Percentiles rank a stretch among this genome's conserved stretches.
phyloP scores from a whole-genome alignment of 345 rosid genomes.

The Hibiscus mutabilis region DNA sequence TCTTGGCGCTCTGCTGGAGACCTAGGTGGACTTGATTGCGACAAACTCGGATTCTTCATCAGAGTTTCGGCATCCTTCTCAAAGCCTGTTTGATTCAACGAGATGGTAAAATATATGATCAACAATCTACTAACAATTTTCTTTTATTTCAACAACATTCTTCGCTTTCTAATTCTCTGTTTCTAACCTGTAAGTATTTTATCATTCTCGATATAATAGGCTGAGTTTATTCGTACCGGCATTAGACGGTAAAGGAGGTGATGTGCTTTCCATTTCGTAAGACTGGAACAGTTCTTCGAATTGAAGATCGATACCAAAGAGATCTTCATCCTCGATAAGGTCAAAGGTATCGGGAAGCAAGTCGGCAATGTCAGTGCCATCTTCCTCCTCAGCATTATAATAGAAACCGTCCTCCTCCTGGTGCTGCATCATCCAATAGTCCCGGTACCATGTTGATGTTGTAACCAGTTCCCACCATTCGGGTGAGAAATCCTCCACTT shows the following conservation, averaged over 20 bases:
- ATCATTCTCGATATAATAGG: background rate
- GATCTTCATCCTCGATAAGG: conserved; percentile 29
- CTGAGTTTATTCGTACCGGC: background rate
- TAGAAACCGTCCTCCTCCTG: conserved; percentile 26
- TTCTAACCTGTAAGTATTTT: background rate
- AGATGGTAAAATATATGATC: background rate
- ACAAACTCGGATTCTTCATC: conserved; percentile 16
- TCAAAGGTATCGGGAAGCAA: conserved; percentile 48
- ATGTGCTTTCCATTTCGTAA: conserved; percentile 17
- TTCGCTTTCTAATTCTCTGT: background rate
- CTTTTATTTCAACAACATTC: background rate
- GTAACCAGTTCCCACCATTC: conserved; percentile 46
- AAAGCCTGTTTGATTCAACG: conserved; percentile 7
- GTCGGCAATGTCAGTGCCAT: conserved; percentile 10
- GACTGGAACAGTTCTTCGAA: conserved; percentile 33
- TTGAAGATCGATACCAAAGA: conserved; percentile 28
- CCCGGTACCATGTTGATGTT: conserved; percentile 33
- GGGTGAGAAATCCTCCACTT: conserved; percentile 47
- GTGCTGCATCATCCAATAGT: conserved; percentile 32
- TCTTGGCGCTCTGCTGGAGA: conserved; percentile 17
- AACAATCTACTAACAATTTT: too few relatives aligned
- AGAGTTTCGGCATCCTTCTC: conserved; percentile 14
- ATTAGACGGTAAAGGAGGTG: conserved; percentile 6
- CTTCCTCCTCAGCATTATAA: conserved; percentile 7
- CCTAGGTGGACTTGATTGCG: conserved; percentile 5